Evolutionary conservation across 2,329 filamentous ascomycete species (phyloP).

Genomic region (Macrophomina tecta): DNA sequence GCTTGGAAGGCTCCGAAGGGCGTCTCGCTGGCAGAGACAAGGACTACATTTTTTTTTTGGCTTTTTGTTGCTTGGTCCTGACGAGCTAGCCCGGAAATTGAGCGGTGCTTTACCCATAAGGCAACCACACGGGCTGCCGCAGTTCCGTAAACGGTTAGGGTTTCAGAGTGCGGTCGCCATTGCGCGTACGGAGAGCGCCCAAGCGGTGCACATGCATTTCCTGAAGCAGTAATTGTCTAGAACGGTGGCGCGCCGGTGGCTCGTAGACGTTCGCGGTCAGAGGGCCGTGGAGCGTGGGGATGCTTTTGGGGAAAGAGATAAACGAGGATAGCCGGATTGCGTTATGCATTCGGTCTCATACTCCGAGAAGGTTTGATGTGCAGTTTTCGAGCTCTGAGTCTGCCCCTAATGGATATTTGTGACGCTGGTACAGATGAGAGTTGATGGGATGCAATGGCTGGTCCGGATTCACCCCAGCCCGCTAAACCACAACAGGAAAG

Average conservation of each 20-base stretch:
- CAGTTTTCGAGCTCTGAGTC: too few species aligned
- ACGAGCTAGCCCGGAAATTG: neutral
- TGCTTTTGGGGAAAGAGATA: neutral
- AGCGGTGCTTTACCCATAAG: neutral
- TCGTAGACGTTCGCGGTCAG: neutral
- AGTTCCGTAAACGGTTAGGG: conserved; percentile 3
- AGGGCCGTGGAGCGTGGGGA: neutral
- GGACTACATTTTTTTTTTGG: too few species aligned
- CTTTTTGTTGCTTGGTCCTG: neutral
- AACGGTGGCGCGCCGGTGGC: neutral
- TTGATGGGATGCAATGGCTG: conserved; percentile 1
- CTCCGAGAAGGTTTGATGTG: too few species aligned
- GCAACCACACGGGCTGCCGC: neutral
- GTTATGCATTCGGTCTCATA: neutral
- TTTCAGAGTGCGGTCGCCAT: neutral
- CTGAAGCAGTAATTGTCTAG: conserved; percentile 3
- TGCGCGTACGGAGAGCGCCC: neutral
- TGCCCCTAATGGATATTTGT: neutral
- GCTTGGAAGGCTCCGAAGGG: neutral
- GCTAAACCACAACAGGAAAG: conserved; percentile 1
- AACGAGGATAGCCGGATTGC: neutral
- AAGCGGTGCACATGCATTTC: neutral
- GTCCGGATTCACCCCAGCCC: neutral
- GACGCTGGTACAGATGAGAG: neutral
- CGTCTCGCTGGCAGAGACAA: neutral